A percentile compares a stretch with the other conserved stretches of the same genome.
These are phyloP conservation scores for Polytrichum formosum DNA, from an alignment of 225 moss, liverwort and hornwort species.

Conservation along the genomic window DNA sequence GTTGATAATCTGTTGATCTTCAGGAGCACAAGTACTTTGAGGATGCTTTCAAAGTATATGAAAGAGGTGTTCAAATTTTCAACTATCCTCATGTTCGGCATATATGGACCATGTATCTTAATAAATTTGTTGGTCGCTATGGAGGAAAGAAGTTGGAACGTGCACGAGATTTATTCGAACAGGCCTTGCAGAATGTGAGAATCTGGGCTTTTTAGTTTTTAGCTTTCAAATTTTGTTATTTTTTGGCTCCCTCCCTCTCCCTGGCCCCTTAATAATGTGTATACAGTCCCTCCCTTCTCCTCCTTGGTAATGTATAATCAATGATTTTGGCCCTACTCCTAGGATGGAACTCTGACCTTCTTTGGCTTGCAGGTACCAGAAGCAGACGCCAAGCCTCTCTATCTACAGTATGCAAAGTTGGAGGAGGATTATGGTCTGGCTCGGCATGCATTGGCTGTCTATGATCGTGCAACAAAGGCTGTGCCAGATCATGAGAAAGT, in stretches of 20 bases:
- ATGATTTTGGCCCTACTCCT: too few relatives aligned
- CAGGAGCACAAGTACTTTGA: conserved; percentile 95
- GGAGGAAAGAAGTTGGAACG: conserved; percentile 95
- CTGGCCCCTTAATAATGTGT: not conserved
- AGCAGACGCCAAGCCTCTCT: conserved; percentile 92
- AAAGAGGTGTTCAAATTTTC: conserved; percentile 95
- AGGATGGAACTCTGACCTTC: too few relatives aligned
- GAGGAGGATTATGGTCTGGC: conserved; percentile 95
- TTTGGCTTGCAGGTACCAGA: conserved; percentile 61
- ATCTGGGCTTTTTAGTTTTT: not conserved
- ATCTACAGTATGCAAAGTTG: conserved; percentile 89
- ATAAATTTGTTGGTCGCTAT: conserved; percentile 80
- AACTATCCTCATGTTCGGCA: conserved; percentile 96
- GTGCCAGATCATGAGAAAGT: conserved; percentile 82
- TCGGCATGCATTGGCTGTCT: conserved; percentile 83
- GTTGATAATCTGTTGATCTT: conserved; percentile 5
- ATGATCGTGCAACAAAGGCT: conserved; percentile 93
- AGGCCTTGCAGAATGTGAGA: conserved; percentile 83
- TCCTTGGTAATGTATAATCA: too few relatives aligned
- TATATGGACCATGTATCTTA: conserved; percentile 92
- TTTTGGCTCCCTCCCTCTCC: not conserved
- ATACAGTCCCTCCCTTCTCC: too few relatives aligned
- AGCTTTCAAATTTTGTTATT: too few relatives aligned
- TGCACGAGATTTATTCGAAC: conserved; percentile 96
- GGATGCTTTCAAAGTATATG: conserved; percentile 94